phyloP scores from a whole-genome alignment of 1,284 basidiomycete genomes.

The Naganishia cerealis region DNA sequence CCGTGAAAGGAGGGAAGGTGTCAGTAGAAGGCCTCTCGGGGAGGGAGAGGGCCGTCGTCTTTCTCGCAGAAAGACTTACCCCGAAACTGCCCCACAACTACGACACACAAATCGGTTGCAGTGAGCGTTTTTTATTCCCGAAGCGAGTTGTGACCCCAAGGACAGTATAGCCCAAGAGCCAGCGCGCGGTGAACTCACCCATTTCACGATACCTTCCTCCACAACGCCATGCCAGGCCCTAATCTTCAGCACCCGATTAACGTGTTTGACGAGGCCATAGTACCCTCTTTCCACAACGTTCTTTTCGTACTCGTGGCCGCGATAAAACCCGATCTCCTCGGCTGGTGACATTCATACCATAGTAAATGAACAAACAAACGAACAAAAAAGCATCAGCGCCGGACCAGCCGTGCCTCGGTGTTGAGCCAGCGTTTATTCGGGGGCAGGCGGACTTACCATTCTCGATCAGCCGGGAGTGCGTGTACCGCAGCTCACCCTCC shows the following conservation, averaged over 20 bases:
- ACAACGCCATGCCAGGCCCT: constrained; percentile 87
- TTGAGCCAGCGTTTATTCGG: too few species aligned
- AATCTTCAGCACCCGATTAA: constrained; percentile 76
- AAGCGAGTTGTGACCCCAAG: too few species aligned
- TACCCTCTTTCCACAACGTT: constrained; percentile 89
- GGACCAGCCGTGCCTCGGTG: background rate
- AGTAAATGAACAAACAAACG: too few species aligned
- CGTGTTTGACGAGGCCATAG: constrained; percentile 81
- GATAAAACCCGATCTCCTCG: constrained; percentile 91
- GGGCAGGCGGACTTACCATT: too few species aligned
- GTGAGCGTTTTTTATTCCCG: too few species aligned
- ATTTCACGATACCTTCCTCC: constrained; percentile 95
- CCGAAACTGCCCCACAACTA: constrained; percentile 87
- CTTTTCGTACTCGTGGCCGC: constrained; percentile 88
- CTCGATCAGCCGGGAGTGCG: constrained; percentile 89
- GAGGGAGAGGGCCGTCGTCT: background rate
- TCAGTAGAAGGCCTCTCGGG: background rate
- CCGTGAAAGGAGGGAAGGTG: background rate
- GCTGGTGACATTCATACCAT: constrained; percentile 48
- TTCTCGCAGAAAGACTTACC: constrained; percentile 54
- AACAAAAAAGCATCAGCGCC: background rate
- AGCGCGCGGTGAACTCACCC: constrained; percentile 54
- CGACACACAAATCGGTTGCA: too few species aligned
- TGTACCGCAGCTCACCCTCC: constrained; percentile 83
- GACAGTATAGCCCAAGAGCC: too few species aligned